phyloP scores from a whole-genome alignment of 169 alveolate genomes.

The Eimeria necatrix region DNA sequence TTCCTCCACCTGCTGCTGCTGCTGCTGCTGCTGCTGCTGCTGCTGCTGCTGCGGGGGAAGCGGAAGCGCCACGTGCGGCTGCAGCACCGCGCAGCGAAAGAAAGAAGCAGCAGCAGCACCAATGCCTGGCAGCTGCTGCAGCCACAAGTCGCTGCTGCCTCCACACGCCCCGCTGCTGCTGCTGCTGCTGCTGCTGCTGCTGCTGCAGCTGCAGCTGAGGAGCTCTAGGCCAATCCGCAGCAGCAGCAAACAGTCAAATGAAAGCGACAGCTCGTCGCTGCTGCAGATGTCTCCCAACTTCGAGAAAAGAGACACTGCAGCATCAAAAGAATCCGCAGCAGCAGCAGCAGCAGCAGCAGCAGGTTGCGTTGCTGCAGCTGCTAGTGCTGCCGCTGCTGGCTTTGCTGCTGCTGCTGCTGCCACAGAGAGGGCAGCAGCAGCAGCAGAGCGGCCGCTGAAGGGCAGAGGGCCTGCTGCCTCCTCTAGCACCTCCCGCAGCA shows the following conservation, averaged over 20 bases:
- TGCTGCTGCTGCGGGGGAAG: slow-evolving; percentile 29
- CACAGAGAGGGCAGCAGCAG: background rate
- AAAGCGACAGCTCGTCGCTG: background rate
- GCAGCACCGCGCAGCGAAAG: slow-evolving; percentile 31
- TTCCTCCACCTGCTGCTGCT: background rate
- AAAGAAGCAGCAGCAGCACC: slow-evolving; percentile 11
- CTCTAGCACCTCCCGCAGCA: background rate
- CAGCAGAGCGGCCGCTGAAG: background rate
- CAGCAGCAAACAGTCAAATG: background rate
- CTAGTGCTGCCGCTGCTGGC: too few species aligned
- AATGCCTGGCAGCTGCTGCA: background rate
- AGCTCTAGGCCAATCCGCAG: background rate
- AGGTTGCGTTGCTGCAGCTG: too few species aligned
- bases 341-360: slow-evolving; percentile 11
- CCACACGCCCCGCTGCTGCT: background rate
- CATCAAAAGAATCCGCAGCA: background rate
- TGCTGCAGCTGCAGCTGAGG: slow-evolving; percentile 32
- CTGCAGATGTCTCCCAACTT: background rate
- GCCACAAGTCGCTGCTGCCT: slow-evolving; percentile 13
- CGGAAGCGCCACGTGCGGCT: background rate
- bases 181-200: slow-evolving; percentile 16
- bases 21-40: slow-evolving; percentile 50
- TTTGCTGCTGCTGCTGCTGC: background rate
- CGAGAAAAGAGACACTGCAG: background rate
- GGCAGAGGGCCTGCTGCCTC: background rate